Base-by-base conservation (phyloP, 1,284 basidiomycete genomes). In the Porogramme epimiltina region DNA sequence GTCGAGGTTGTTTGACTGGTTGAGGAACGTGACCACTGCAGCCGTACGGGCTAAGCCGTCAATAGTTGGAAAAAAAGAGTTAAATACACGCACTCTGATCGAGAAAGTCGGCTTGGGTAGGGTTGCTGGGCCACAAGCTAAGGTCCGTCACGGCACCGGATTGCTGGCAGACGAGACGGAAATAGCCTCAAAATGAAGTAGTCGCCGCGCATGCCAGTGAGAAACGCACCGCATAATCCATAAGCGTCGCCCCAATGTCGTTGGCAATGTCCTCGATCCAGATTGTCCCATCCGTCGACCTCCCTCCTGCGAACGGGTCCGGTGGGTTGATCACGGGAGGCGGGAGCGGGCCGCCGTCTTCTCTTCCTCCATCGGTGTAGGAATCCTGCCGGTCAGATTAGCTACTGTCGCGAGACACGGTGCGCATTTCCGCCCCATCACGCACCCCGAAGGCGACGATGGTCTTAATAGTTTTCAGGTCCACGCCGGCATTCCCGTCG, bases 381-480 rank as follows among this genome's bases (percentile, higher is more conserved):
- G 69, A 70, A 42, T 70, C 66, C 68, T 68, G 42, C 4, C 39
- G 46, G 41, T 2, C 13, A n/a, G 25, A 4, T 15, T 37, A 18
- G 24, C 31, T 18, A 31, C 13, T 31, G 28, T 13, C 28, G 28
- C 6, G 34, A 9, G 16, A n/a, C 9, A 37, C 34, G 34, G 9
- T 4, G 10, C 9, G n/a, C 5, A 31, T 8, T 31, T 15, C 28
- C 13, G 28, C 6, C 28, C 28, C 28, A 38, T 4, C 23, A 63
- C 65, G 8, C 52, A 73, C 71, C 6, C 72, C 72, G 46, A 74
- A 74, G 1, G 73, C 68, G n/a, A 76, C 73, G 23, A 76, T 69
- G 18, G 72, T 76, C 56, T 70, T 71, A 51, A 72, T 62, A 0
- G 49, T 45, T 4, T 51, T 42, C 3, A 70, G 58, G 15, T 60